Percentiles rank a stretch among this genome's conserved stretches.
Conservation (phyloP, 805 yeast species). For the Candida coleopterorum region DNA sequence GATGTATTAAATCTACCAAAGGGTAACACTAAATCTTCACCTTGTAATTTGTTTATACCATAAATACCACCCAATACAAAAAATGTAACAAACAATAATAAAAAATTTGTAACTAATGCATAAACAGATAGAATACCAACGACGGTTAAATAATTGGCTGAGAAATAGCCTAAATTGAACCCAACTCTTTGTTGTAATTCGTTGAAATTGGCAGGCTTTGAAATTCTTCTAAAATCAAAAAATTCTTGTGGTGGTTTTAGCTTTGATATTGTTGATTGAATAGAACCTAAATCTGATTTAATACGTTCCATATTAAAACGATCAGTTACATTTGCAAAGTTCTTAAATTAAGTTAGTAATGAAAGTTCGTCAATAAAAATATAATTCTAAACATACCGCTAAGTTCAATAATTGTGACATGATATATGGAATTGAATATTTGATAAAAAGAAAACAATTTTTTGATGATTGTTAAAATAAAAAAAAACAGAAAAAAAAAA, state of each 20-base stretch:
- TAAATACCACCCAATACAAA: conserved; percentile 70
- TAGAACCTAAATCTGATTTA: conserved; percentile 43
- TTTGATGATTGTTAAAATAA: conserved; percentile 1
- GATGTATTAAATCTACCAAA: conserved; percentile 68
- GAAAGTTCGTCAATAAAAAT: no score
- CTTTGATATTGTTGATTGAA: conserved; percentile 64
- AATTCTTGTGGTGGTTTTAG: conserved; percentile 90
- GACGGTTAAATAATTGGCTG: conserved; percentile 78
- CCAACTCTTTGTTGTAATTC: conserved; percentile 87
- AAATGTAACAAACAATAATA: conserved; percentile 74
- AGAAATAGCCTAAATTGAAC: conserved; percentile 81
- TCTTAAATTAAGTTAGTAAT: neutral
- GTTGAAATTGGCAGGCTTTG: conserved; percentile 85
- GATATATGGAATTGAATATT: neutral
- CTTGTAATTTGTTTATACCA: conserved; percentile 75
- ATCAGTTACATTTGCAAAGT: conserved; percentile 21
- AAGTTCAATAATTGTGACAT: conserved; percentile 11
- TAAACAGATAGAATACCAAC: conserved; percentile 72
- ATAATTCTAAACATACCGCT: conserved; percentile 7
- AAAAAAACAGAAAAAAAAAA: no score
- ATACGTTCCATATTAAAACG: conserved; percentile 41
- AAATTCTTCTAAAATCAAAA: conserved; percentile 82
- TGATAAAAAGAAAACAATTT: neutral
- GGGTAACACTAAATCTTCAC: conserved; percentile 77
- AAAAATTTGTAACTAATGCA: conserved; percentile 79